Evolutionary conservation across 176 grass and related monocot genomes (phyloP).

Genomic region (Pontederia paniculata): DNA sequence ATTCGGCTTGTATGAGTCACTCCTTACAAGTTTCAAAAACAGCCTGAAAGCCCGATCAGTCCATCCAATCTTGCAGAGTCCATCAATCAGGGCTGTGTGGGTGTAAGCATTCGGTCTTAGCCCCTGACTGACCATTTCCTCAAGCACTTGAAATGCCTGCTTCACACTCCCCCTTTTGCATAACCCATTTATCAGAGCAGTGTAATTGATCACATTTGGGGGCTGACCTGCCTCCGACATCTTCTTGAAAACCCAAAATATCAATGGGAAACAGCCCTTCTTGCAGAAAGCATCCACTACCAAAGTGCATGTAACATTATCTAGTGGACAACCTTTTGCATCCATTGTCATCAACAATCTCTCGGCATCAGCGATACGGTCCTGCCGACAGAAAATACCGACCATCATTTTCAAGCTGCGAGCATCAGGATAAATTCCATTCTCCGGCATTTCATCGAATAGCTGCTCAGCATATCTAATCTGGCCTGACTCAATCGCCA

Average conservation of each 20-base stretch:
- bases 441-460: conserved; percentile 57
- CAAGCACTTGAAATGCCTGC: conserved; percentile 76
- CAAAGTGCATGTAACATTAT: conserved; percentile 56
- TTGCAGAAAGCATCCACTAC: conserved; percentile 39
- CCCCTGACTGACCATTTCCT: conserved; percentile 67
- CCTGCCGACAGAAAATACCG: conserved; percentile 39
- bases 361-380: conserved; percentile 24
- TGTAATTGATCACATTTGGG: conserved; percentile 83
- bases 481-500: conserved; percentile 25
- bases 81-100: conserved; percentile 54
- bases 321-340: conserved; percentile 29
- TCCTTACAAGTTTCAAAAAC: conserved; percentile 80
- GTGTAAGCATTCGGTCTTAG: conserved; percentile 86
- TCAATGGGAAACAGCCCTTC: conserved; percentile 37
- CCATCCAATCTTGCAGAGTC: conserved; percentile 93
- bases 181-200: conserved; percentile 48
- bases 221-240: conserved; percentile 33
- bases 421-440: conserved; percentile 30
- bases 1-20: conserved; percentile 70
- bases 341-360: conserved; percentile 34
- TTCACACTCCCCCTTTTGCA: conserved; percentile 57
- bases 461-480: conserved; percentile 35
- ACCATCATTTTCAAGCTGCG: conserved; percentile 59
- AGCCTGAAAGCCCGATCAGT: conserved; percentile 66
- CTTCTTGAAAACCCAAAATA: conserved; percentile 37